Evolutionary conservation across 108 stramenopile species (phyloP), one percentile per base, ranked within the genome.

Genomic region (Fragilariopsis cylindrus): DNA sequence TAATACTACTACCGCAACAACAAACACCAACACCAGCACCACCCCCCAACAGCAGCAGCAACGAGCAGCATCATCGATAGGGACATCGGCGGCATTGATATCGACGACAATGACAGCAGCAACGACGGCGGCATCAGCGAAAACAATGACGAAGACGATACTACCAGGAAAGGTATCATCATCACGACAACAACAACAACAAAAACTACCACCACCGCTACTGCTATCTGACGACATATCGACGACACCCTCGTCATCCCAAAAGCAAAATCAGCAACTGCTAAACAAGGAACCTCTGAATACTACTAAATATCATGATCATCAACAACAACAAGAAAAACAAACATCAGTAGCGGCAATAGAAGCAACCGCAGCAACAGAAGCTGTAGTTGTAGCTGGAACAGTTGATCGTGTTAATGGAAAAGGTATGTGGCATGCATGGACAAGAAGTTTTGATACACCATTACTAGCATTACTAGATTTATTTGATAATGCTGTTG

Each of bases 401-500:
- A 30, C 30, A 30, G 62, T 63, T 5, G 62, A 63, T 45, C 62
- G 15, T 8, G 62, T 63, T n/a, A 63, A 63, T 60, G 90, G 90
- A 11, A 77, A 65, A 43, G 90, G 90, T 2, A 73, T 91, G 55
- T 91, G 90, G 90, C 56, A 77, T 39, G 77, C 85, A 3, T 91
- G 87, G 86, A 85, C 77, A 19, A 76, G 90, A 12, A 81, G 76
- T 60, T 91, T 91, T 73, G 73, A 80, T 30, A 85, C 81, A 44
- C 82, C 84, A 13, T 39, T 81, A 16, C 39, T 85, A 46, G 90
- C 90, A 0, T 60, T 88, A 18, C 53, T 91, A 54, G 90, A 91
- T 72, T 64, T 91, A 16, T 84, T 91, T 60, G 90, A 91, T 66
- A 91, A 91, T 81, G 86, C 90, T 15, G 75, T 91, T 15, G 90